A percentile compares a stretch with the other conserved stretches of the same genome.
Conservation (phyloP, 768 basidiomycete species). For the Calocera cornea region DNA sequence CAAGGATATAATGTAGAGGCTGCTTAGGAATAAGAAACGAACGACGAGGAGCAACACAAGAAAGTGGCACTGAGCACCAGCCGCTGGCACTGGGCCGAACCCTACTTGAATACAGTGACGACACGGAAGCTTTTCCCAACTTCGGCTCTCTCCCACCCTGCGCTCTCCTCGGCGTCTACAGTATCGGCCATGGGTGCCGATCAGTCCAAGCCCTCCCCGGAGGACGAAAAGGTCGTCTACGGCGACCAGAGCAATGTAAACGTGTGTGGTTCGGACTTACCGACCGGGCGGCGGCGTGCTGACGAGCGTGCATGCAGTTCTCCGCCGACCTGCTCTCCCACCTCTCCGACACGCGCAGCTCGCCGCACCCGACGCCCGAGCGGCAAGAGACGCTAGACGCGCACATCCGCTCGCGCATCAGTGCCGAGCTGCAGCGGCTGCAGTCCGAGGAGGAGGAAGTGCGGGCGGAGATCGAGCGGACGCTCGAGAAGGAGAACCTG, state of each 20-base stretch:
- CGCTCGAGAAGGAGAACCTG: conserved; percentile 77
- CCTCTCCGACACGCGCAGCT: conserved; percentile 49
- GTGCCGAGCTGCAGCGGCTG: conserved; percentile 50
- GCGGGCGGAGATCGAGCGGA: conserved; percentile 56
- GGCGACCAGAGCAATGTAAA: neutral
- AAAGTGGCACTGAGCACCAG: too few species aligned
- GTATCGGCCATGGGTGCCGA: neutral
- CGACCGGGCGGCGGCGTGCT: too few species aligned
- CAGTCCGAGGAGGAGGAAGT: conserved; percentile 57
- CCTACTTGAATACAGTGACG: neutral
- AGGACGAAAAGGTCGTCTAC: neutral
- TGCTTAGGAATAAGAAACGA: too few species aligned
- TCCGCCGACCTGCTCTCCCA: conserved; percentile 71
- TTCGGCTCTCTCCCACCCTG: neutral
- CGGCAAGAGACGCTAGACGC: conserved; percentile 63
- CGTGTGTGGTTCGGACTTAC: neutral
- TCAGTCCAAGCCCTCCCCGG: neutral
- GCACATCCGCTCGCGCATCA: conserved; percentile 58
- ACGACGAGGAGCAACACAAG: too few species aligned
- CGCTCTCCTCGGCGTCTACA: neutral
- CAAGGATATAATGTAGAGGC: neutral
- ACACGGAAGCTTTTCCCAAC: neutral
- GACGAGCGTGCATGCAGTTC: conserved; percentile 37
- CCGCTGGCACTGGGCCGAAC: too few species aligned
- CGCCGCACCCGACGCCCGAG: conserved; percentile 46